A percentile compares a stretch with the other conserved stretches of the same genome.
Evolutionary conservation across 345 rosid genomes (phyloP).

Genomic region (Citrus unshiu): DNA sequence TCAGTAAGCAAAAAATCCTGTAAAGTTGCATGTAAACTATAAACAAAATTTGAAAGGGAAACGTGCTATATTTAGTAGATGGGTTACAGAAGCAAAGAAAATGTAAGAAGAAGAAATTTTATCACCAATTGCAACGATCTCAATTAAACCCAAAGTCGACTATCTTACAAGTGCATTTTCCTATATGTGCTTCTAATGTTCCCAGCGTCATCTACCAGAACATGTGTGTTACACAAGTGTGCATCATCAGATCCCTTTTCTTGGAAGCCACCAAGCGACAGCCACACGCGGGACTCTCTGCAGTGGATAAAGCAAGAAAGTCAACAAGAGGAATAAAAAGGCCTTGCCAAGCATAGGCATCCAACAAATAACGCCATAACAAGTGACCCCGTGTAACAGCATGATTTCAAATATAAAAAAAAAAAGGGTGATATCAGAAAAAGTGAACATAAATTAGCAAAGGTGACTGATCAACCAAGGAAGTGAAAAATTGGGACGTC

Average conservation of each 20-base stretch:
- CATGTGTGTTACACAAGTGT: constrained; percentile 77
- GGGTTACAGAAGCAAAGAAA: background rate
- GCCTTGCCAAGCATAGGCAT: background rate
- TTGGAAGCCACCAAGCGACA: constrained; percentile 94
- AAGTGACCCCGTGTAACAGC: background rate
- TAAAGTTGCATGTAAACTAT: background rate
- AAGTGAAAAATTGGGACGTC: background rate
- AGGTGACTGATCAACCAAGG: background rate
- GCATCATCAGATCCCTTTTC: constrained; percentile 71
- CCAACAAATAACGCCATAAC: background rate
- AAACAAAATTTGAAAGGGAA: background rate
- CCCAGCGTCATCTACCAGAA: constrained; percentile 70
- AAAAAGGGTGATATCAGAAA: background rate
- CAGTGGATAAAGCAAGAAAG: constrained; percentile 7
- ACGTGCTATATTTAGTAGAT: background rate
- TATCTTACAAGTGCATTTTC: constrained; percentile 78
- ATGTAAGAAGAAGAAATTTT: background rate
- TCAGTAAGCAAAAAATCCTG: background rate
- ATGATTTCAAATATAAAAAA: background rate
- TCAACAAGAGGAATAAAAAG: background rate
- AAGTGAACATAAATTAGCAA: background rate
- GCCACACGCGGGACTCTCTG: constrained; percentile 82
- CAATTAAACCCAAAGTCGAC: background rate
- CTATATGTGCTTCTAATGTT: constrained; percentile 59
- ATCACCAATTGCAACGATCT: background rate